A percentile compares a stretch with the other conserved stretches of the same genome.
These are phyloP conservation scores for Boletales sp. DNA, from an alignment of 768 basidiomycete species.

Conservation along the genomic window DNA sequence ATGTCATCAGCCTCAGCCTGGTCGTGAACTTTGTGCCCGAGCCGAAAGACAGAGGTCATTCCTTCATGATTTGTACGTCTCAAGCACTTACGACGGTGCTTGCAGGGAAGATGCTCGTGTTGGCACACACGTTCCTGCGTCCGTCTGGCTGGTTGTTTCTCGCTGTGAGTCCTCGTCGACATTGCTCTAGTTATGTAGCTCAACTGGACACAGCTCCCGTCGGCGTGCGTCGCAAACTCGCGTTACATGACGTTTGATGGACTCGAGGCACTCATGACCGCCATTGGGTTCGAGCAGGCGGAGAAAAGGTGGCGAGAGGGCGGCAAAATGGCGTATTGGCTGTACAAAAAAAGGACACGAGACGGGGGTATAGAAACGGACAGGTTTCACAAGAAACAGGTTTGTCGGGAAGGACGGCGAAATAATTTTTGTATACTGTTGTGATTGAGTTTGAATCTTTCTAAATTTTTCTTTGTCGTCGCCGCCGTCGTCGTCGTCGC, in stretches of 20 bases:
- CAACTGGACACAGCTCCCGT: conserved; percentile 58
- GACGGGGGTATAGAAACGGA: conserved; percentile 3
- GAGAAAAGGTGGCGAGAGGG: conserved; percentile 58
- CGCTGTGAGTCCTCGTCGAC: conserved; percentile 45
- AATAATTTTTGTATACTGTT: conserved; percentile 77
- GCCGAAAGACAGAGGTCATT: conserved; percentile 66
- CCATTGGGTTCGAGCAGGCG: conserved; percentile 61
- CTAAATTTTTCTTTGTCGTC: conserved; percentile 6
- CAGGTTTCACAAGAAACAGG: conserved; percentile 50
- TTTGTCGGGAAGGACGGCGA: conserved; percentile 61
- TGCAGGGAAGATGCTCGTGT: conserved; percentile 66
- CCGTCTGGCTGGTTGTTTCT: conserved; percentile 63
- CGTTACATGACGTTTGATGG: conserved; percentile 69
- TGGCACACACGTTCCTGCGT: conserved; percentile 55
- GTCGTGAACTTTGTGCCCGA: conserved; percentile 88
- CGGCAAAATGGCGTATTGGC: conserved; percentile 87
- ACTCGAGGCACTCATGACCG: conserved; percentile 53
- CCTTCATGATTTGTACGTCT: background rate
- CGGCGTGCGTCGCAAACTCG: conserved; percentile 83
- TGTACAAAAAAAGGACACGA: conserved; percentile 51
- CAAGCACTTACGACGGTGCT: no score
- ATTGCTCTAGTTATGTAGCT: conserved; percentile 3
- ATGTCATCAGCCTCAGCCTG: conserved; percentile 78
- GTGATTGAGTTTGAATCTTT: background rate
- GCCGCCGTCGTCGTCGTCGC: conserved; percentile 3